These are phyloP conservation scores for Alopecurus myosuroides DNA, from an alignment of 176 grass and related monocot genomes.

Conservation along the genomic window DNA sequence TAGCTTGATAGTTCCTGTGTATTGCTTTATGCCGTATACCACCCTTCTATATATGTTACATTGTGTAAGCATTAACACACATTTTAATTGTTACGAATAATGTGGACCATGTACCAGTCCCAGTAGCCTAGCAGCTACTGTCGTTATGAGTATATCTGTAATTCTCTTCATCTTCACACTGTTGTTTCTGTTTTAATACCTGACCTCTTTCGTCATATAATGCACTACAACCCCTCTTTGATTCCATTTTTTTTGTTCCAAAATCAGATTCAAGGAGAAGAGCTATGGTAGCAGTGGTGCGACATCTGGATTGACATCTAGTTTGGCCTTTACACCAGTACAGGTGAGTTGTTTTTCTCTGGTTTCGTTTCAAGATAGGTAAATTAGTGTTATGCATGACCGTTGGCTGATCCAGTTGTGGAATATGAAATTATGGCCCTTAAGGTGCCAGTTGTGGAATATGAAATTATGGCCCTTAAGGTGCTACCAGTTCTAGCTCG, in stretches of 20 bases:
- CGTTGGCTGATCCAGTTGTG: background rate
- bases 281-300: conserved; percentile 74
- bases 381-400: background rate
- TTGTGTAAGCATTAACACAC: background rate
- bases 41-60: background rate
- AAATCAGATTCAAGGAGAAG: conserved; percentile 88
- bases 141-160: background rate
- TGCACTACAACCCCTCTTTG: background rate
- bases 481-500: background rate
- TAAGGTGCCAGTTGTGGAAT: background rate
- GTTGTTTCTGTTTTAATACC: background rate
- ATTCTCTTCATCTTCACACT: background rate
- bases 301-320: conserved; percentile 85
- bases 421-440: background rate
- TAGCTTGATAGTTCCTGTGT: background rate
- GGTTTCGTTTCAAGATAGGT: background rate
- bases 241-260: conserved; percentile 8
- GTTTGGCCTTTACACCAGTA: conserved; percentile 90
- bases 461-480: background rate
- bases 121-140: background rate
- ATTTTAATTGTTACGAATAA: background rate
- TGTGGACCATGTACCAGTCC: background rate
- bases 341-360: conserved; percentile 47
- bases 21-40: background rate
- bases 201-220: background rate